Conservation (phyloP, 116 monocot species). For the Papilionanthe hybrid region DNA sequence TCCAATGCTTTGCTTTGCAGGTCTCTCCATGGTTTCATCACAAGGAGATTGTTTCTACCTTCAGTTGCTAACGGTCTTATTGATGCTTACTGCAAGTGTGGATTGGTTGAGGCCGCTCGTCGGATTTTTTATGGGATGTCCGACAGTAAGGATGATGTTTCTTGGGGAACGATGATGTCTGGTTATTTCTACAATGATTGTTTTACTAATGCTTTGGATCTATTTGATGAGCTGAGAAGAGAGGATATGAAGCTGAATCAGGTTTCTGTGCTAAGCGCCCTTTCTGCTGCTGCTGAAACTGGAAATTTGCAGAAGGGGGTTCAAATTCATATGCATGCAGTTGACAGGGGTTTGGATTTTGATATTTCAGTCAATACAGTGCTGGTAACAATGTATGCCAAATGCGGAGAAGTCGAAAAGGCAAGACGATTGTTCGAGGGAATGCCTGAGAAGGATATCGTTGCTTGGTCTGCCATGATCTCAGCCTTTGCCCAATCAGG, state of each 20-base stretch:
- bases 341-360: slow-evolving; percentile 29
- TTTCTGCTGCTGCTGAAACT: slow-evolving; percentile 62
- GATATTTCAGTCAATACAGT: slow-evolving; percentile 45
- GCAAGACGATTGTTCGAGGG: slow-evolving; percentile 51
- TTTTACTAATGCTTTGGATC: slow-evolving; percentile 42
- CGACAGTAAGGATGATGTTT: slow-evolving; percentile 40
- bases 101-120: slow-evolving; percentile 29
- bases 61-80: slow-evolving; percentile 61
- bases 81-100: slow-evolving; percentile 77
- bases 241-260: slow-evolving; percentile 33
- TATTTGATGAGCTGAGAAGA: slow-evolving; percentile 50
- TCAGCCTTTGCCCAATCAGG: slow-evolving; percentile 60
- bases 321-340: slow-evolving; percentile 39
- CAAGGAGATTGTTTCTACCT: slow-evolving; percentile 29
- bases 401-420: slow-evolving; percentile 47
- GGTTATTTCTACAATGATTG: slow-evolving; percentile 55
- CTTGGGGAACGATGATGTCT: slow-evolving; percentile 80
- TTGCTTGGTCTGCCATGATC: slow-evolving; percentile 92
- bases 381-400: slow-evolving; percentile 73
- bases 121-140: slow-evolving; percentile 52
- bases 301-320: slow-evolving; percentile 47
- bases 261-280: slow-evolving; percentile 61
- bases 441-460: slow-evolving; percentile 50
- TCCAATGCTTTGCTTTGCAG: slow-evolving; percentile 34
- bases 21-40: slow-evolving; percentile 48